Evolutionary conservation across 2,329 filamentous ascomycete species (phyloP).

Genomic region (Neurospora sp.): DNA sequence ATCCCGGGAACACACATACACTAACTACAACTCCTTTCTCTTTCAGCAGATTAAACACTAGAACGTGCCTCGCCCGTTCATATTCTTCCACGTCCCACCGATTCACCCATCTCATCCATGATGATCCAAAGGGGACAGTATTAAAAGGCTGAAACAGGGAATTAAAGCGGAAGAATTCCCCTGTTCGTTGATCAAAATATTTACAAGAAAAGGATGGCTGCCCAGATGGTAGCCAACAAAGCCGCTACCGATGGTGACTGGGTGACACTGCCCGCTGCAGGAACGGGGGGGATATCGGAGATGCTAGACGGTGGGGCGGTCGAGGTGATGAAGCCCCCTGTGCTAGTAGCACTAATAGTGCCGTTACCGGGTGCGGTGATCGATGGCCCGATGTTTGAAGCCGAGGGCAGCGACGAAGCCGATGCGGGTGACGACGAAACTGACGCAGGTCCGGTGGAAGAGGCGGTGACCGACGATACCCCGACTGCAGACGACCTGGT

Average conservation of each 20-base stretch:
- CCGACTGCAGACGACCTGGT: background rate
- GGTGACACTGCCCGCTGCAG: background rate
- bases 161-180: background rate
- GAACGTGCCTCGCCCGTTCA: background rate
- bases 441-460: background rate
- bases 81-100: background rate
- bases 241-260: background rate
- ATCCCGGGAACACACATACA: background rate
- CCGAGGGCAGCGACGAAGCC: background rate
- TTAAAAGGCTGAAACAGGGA: background rate
- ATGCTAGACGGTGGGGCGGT: background rate
- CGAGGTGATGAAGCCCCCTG: background rate
- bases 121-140: background rate
- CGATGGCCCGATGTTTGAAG: constrained; percentile 2
- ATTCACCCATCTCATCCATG: background rate
- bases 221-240: constrained; percentile 1
- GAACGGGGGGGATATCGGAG: background rate
- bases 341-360: background rate
- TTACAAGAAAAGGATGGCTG: constrained; percentile 1
- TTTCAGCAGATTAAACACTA: background rate
- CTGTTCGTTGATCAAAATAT: background rate
- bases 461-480: background rate
- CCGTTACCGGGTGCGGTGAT: background rate
- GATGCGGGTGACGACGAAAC: background rate
- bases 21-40: background rate